Evolutionary conservation across 2,329 filamentous ascomycete species (phyloP).

Genomic region (Ophiocordyceps camponoti-saundersi): DNA sequence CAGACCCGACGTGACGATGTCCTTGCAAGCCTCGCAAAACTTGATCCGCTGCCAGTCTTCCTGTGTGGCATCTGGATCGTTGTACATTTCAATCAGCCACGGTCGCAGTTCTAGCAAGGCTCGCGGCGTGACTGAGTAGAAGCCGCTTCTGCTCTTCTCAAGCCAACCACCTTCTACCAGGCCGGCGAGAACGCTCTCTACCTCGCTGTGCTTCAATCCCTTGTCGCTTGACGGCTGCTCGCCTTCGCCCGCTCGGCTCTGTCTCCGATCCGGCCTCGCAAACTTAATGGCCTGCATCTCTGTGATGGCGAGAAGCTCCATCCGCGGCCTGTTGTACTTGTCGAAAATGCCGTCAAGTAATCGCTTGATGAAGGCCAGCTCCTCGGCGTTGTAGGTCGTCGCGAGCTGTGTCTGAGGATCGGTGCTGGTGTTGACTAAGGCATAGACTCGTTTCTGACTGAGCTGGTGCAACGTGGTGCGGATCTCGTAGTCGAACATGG

Average conservation of each 20-base stretch:
- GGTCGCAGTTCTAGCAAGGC: constrained; percentile 69
- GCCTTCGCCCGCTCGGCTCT: constrained; percentile 11
- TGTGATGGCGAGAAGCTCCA: constrained; percentile 70
- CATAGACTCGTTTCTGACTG: constrained; percentile 52
- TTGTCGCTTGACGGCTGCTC: constrained; percentile 22
- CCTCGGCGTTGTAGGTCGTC: constrained; percentile 63
- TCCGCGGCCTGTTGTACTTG: constrained; percentile 60
- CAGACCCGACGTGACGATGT: constrained; percentile 74
- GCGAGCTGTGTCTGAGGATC: constrained; percentile 77
- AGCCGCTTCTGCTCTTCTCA: constrained; percentile 52
- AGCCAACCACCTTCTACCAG: constrained; percentile 76
- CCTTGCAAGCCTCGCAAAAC: constrained; percentile 73
- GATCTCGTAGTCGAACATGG: constrained; percentile 76
- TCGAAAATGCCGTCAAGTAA: constrained; percentile 87
- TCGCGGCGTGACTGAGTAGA: constrained; percentile 60
- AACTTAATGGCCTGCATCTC: constrained; percentile 65
- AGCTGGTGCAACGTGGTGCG: constrained; percentile 55
- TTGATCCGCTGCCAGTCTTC: constrained; percentile 62
- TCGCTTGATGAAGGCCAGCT: constrained; percentile 79
- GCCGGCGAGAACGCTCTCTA: constrained; percentile 51
- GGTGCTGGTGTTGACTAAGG: constrained; percentile 73
- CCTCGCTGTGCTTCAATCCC: constrained; percentile 59
- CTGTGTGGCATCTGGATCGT: constrained; percentile 47
- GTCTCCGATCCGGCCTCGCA: constrained; percentile 28
- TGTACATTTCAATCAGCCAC: constrained; percentile 83